Percentiles rank a stretch among this genome's conserved stretches.
phyloP scores from a whole-genome alignment of 176 grass and related monocot genomes.

The maize (Zea mays) region Zm-B73-REFERENCE-NAM-5.0 NC_050097.1:116176001-116176500 shows the following conservation, averaged over 20 bases:
- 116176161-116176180: background rate
- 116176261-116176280: background rate
- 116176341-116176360: background rate
- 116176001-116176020: slow-evolving; percentile 11
- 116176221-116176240: background rate
- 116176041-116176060: background rate
- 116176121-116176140: background rate
- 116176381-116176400: slow-evolving; percentile 10
- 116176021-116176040: background rate
- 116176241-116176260: background rate
- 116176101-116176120: background rate
- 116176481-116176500: slow-evolving; percentile 8
- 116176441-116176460: slow-evolving; percentile 10
- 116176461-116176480: background rate
- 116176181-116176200: background rate
- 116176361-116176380: background rate
- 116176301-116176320: background rate
- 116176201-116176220: background rate
- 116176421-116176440: background rate
- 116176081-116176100: background rate
- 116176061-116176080: slow-evolving; percentile 8
- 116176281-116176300: background rate
- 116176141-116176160: background rate
- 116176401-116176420: background rate
- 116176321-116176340: background rate